Percentiles rank a stretch among this genome's conserved stretches.
phyloP scores from a whole-genome alignment of 495 filamentous ascomycete species.

The Daldinia loculata region DNA sequence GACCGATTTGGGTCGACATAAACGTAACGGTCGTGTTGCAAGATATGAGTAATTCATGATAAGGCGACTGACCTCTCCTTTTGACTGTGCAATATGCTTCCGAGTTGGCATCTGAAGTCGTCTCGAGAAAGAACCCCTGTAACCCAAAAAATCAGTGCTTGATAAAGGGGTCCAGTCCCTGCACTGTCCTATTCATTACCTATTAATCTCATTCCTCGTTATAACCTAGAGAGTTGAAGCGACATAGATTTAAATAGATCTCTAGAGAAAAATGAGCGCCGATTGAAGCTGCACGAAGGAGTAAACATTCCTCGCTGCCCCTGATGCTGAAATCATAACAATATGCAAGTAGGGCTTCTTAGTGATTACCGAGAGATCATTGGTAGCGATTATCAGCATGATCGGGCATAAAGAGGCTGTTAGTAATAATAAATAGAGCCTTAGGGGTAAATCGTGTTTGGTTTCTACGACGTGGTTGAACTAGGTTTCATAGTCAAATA shows the following conservation, averaged over 20 bases:
- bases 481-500: not conserved
- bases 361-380: not conserved
- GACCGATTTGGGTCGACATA: not conserved
- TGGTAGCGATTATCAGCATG: not conserved
- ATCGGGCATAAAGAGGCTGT: not conserved
- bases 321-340: not conserved
- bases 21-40: too few species aligned
- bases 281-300: not conserved
- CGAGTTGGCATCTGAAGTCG: not conserved
- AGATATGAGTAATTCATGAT: not conserved
- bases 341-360: not conserved
- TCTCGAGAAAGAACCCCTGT: not conserved
- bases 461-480: not conserved
- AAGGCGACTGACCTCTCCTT: not conserved
- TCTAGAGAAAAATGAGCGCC: not conserved
- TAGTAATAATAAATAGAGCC: not conserved
- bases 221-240: not conserved
- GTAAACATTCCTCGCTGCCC: not conserved
- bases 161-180: not conserved
- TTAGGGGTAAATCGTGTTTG: not conserved
- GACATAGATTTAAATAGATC: not conserved
- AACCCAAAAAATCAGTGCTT: not conserved
- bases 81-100: not conserved
- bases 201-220: not conserved
- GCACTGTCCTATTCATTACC: not conserved